A percentile compares a stretch with the other conserved stretches of the same genome.
Evolutionary conservation across 192 early-diverging fungal species (phyloP).

Genomic region (Mortierella claussenii): DNA sequence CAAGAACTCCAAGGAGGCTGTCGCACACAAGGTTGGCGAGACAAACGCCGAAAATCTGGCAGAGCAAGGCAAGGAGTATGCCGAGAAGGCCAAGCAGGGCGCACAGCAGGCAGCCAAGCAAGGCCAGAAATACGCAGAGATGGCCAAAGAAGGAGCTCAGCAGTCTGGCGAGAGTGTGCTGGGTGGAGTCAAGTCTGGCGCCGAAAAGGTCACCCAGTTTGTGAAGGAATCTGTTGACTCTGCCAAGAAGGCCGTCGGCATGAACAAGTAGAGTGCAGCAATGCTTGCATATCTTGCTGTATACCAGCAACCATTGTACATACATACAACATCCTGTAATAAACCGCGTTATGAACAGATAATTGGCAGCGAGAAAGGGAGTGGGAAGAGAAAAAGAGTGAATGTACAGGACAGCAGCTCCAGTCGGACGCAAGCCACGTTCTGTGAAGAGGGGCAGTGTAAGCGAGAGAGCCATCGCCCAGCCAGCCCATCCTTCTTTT

Average conservation of each 20-base stretch:
- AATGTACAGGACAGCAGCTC: no score
- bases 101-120: constrained; percentile 3
- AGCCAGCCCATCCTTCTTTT: constrained; percentile 2
- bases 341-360: no score
- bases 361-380: no score
- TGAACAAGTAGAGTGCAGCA: constrained; percentile 31
- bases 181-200: constrained; percentile 25
- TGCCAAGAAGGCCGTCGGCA: constrained; percentile 33
- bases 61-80: constrained; percentile 1
- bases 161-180: constrained; percentile 3
- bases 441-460: no score
- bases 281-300: no score
- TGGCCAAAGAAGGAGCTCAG: constrained; percentile 14
- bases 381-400: no score
- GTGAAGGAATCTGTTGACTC: constrained; percentile 34
- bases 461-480: no score
- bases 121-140: background rate
- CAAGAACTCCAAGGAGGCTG: background rate
- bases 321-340: no score
- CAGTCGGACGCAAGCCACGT: no score
- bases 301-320: no score
- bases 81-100: constrained; percentile 4
- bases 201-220: constrained; percentile 29
- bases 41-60: background rate
- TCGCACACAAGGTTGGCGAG: constrained; percentile 2